Evolutionary conservation across 2,329 filamentous ascomycete genomes (phyloP).

Genomic region (Sporothrix euskadiensis): DNA sequence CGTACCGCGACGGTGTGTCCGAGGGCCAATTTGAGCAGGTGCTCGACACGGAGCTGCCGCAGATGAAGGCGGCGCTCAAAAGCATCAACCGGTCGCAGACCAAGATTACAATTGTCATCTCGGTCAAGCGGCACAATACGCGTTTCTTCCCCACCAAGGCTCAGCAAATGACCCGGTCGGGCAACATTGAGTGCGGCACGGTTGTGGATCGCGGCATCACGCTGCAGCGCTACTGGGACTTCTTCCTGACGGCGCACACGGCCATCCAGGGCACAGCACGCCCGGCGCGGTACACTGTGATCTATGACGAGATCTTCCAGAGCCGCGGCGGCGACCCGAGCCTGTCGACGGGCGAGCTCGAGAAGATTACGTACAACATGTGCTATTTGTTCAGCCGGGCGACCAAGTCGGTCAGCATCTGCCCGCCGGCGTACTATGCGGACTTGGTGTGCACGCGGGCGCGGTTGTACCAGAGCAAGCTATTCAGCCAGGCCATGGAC

Average conservation of each 20-base stretch:
- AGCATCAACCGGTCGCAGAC: constrained; percentile 45
- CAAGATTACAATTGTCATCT: constrained; percentile 71
- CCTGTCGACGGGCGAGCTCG: constrained; percentile 65
- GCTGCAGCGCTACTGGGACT: constrained; percentile 74
- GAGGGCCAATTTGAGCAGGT: constrained; percentile 78
- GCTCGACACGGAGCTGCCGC: constrained; percentile 65
- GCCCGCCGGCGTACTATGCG: constrained; percentile 87
- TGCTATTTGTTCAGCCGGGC: constrained; percentile 84
- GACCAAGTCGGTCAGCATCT: constrained; percentile 85
- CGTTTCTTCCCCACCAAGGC: constrained; percentile 73
- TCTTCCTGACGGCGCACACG: constrained; percentile 79
- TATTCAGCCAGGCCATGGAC: constrained; percentile 51
- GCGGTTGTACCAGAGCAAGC: constrained; percentile 66
- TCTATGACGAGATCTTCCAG: constrained; percentile 68
- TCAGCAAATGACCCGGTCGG: constrained; percentile 47
- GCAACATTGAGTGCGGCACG: constrained; percentile 75
- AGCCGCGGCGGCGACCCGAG: constrained; percentile 33
- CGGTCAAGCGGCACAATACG: constrained; percentile 86
- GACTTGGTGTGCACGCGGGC: constrained; percentile 80
- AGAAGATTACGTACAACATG: constrained; percentile 73
- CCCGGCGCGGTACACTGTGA: constrained; percentile 80
- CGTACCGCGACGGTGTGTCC: constrained; percentile 88
- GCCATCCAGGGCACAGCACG: constrained; percentile 66
- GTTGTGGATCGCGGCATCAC: constrained; percentile 85
- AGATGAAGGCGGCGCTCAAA: constrained; percentile 69